Conservation (phyloP, 1,284 basidiomycete genomes). For the Irpex sp. region DNA sequence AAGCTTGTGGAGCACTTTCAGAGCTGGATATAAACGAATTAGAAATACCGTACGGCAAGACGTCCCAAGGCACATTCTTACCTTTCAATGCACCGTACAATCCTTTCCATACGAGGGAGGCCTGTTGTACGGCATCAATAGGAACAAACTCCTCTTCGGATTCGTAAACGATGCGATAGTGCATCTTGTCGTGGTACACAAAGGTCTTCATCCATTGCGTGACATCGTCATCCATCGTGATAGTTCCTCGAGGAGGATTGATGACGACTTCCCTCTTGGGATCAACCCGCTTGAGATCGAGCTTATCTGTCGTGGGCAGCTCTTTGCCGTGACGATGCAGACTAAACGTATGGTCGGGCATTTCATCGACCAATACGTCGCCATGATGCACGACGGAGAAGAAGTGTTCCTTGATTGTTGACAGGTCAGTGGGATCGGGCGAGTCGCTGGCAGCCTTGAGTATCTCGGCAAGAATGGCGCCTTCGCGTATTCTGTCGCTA, state of each 20-base stretch:
- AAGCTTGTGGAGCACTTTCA: neutral
- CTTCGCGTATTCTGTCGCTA: neutral
- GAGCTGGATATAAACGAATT: too few relatives aligned
- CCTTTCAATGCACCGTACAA: neutral
- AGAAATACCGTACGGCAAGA: too few relatives aligned
- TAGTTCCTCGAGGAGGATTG: neutral
- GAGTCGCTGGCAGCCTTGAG: neutral
- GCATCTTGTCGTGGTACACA: neutral
- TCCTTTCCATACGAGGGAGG: neutral
- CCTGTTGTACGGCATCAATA: neutral
- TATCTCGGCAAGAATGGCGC: neutral
- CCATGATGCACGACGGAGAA: neutral
- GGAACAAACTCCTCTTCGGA: neutral
- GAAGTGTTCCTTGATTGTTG: neutral
- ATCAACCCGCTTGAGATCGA: neutral
- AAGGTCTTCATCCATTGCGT: neutral
- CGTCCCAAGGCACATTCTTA: neutral
- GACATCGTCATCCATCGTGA: neutral
- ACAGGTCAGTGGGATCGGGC: neutral
- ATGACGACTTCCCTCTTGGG: neutral
- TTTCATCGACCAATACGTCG: neutral
- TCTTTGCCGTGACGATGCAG: neutral
- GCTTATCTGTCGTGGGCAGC: neutral
- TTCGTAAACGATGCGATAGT: conserved; percentile 8
- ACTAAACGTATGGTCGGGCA: neutral